phyloP scores from a whole-genome alignment of 768 basidiomycete genomes.

The Austroboletus festivus region DNA sequence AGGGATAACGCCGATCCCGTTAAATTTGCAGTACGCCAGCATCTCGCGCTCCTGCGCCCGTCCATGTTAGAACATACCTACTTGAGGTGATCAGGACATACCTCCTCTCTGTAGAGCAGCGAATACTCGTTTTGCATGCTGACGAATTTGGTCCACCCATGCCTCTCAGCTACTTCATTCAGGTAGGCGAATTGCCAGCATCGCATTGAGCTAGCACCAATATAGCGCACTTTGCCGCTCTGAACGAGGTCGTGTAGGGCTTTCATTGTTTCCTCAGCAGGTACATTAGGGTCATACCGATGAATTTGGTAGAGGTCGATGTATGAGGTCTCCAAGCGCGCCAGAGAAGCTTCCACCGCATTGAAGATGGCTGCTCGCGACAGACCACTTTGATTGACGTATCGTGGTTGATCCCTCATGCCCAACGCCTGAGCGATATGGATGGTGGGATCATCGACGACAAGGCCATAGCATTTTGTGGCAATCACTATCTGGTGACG shows the following conservation, averaged over 20 bases:
- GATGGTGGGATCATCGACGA: conserved; percentile 4
- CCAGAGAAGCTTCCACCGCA: conserved; percentile 32
- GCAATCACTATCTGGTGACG: conserved; percentile 28
- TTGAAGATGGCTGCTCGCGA: conserved; percentile 33
- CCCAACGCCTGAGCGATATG: background rate
- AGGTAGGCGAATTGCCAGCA: conserved; percentile 42
- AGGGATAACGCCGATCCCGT: conserved; percentile 53
- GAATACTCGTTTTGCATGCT: conserved; percentile 55
- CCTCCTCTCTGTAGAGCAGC: conserved; percentile 56
- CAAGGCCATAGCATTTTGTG: conserved; percentile 20
- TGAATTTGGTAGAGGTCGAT: conserved; percentile 45
- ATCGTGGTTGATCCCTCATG: background rate
- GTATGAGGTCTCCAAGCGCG: conserved; percentile 33
- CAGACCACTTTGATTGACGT: conserved; percentile 28
- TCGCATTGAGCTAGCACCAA: conserved; percentile 45
- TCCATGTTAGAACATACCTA: background rate
- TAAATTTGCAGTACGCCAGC: conserved; percentile 42
- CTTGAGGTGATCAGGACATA: conserved; percentile 1
- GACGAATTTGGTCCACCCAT: conserved; percentile 50
- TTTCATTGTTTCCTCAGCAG: too few relatives aligned
- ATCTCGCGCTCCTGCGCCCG: conserved; percentile 41
- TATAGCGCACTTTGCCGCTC: conserved; percentile 51
- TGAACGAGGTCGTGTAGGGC: too few relatives aligned
- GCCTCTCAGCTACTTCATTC: conserved; percentile 40
- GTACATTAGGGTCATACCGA: conserved; percentile 34